A percentile compares a stretch with the other conserved stretches of the same genome.
These are phyloP conservation scores for Neonectria punicea DNA, from an alignment of 2,329 filamentous ascomycete species.

Conservation along the genomic window DNA sequence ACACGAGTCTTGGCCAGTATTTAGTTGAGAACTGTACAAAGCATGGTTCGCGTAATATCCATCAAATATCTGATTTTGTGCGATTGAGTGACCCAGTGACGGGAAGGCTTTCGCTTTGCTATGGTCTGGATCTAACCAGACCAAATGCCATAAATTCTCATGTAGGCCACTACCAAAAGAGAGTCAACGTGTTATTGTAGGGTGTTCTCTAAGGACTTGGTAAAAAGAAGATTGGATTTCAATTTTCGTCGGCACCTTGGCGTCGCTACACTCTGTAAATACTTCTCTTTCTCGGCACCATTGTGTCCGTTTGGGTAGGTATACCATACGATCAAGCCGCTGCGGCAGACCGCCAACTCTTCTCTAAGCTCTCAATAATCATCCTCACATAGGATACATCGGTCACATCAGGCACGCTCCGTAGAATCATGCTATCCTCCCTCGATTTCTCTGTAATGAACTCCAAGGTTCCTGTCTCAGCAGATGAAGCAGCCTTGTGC, in stretches of 20 bases:
- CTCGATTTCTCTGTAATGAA: constrained; percentile 30
- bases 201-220: no score
- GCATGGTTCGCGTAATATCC: background rate
- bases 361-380: constrained; percentile 22
- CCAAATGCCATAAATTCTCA: no score
- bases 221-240: no score
- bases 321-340: background rate
- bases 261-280: no score
- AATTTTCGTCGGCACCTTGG: no score
- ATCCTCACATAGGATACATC: constrained; percentile 29
- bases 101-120: no score
- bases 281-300: no score
- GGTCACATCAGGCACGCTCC: constrained; percentile 32
- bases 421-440: constrained; percentile 31
- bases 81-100: background rate
- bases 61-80: background rate
- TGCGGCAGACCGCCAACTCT: constrained; percentile 12
- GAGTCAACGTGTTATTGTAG: no score
- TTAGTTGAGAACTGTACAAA: background rate
- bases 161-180: no score
- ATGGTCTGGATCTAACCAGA: no score
- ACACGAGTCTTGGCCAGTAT: background rate
- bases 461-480: constrained; percentile 24
- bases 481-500: constrained; percentile 21
- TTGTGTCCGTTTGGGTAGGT: background rate